These are phyloP conservation scores for Wolfiporia cocos DNA, from an alignment of 1,284 basidiomycete genomes.

Conservation along the genomic window DNA sequence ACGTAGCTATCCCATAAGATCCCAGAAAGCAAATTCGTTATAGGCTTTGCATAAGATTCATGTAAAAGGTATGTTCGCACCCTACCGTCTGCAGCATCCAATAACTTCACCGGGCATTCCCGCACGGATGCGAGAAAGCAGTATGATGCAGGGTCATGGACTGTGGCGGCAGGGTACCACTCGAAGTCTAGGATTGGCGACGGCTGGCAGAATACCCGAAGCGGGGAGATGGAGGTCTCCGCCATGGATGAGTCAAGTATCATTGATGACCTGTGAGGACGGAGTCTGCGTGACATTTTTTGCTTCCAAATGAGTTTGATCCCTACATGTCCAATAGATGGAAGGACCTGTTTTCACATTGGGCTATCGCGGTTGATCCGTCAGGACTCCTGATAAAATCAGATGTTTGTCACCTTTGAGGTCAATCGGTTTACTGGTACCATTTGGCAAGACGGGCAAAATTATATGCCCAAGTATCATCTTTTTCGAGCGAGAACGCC, in stretches of 20 bases:
- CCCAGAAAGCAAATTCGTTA: not conserved
- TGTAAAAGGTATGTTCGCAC: constrained; percentile 39
- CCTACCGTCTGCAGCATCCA: constrained; percentile 74
- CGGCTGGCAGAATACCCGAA: constrained; percentile 40
- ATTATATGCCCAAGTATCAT: constrained; percentile 23
- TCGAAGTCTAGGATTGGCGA: constrained; percentile 67
- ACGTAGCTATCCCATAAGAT: constrained; percentile 49
- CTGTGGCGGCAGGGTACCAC: constrained; percentile 79
- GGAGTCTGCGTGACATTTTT: no score
- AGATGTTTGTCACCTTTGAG: not conserved
- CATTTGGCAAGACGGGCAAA: constrained; percentile 48
- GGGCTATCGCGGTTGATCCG: constrained; percentile 49
- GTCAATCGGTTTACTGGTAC: constrained; percentile 21
- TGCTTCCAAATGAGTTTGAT: no score
- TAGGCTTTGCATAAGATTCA: no score
- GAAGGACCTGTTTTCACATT: constrained; percentile 57
- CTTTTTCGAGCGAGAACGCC: not conserved
- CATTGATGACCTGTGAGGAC: constrained; percentile 11
- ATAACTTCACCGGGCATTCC: constrained; percentile 75
- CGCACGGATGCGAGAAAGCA: constrained; percentile 80
- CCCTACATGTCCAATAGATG: constrained; percentile 39
- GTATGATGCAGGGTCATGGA: constrained; percentile 51
- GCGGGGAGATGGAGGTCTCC: constrained; percentile 10
- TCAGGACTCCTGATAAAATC: constrained; percentile 52
- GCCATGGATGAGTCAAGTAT: constrained; percentile 9